A percentile compares a stretch with the other conserved stretches of the same genome.
phyloP scores from a whole-genome alignment of 2,329 filamentous ascomycete genomes.

The Colletotrichum limetticola region DNA sequence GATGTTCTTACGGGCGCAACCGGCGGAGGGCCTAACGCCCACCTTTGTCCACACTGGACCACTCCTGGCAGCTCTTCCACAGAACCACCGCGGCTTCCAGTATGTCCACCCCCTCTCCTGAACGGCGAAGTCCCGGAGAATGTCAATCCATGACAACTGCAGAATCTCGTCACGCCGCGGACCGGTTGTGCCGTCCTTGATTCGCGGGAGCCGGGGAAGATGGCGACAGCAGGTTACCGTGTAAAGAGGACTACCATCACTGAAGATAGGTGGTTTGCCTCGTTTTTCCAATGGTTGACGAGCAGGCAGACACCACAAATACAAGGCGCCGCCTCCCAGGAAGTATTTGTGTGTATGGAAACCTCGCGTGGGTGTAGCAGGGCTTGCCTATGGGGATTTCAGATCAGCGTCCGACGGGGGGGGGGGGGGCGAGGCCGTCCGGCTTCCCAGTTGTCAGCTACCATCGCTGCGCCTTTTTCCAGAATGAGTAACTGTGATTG shows the following conservation, averaged over 20 bases:
- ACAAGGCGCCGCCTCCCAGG: constrained; percentile 1
- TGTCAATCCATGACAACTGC: constrained; percentile 16
- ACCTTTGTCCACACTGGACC: constrained; percentile 28
- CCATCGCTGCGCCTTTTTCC: constrained; percentile 3
- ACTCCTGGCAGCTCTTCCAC: constrained; percentile 13
- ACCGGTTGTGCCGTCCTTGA: constrained; percentile 25
- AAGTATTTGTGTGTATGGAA: constrained; percentile 21
- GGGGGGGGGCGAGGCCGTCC: background rate
- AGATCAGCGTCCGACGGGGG: background rate
- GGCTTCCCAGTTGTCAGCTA: constrained; percentile 2
- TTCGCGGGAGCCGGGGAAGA: constrained; percentile 24
- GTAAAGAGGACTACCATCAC: constrained; percentile 6
- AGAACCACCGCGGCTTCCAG: constrained; percentile 1
- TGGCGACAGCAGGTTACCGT: constrained; percentile 4
- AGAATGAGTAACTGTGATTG: constrained; percentile 5
- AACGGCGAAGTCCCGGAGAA: background rate
- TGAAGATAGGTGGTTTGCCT: constrained; percentile 12
- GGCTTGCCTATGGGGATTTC: background rate
- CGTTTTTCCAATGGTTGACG: constrained; percentile 12
- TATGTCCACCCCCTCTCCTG: constrained; percentile 12
- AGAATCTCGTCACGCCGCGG: constrained; percentile 15
- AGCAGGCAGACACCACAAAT: background rate
- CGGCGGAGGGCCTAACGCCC: constrained; percentile 16
- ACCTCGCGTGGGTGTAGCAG: background rate
- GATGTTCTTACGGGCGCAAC: constrained; percentile 29